Percentiles rank a stretch among this genome's conserved stretches.
Evolutionary conservation across 2,329 filamentous ascomycete species (phyloP).

Genomic region (Apiospora rasikravindrae): DNA sequence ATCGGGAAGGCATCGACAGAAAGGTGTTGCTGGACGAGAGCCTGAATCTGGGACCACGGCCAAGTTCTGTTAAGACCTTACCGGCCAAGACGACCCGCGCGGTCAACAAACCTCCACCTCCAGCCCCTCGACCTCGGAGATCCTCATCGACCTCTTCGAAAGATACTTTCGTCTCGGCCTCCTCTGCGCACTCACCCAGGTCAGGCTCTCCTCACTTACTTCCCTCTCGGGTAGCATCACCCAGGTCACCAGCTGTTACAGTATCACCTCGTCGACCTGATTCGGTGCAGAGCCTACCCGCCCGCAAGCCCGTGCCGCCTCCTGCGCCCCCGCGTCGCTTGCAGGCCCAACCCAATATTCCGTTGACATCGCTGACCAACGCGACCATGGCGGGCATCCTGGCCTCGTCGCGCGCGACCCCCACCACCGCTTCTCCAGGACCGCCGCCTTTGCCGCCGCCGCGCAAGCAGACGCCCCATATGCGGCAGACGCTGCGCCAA

Average conservation of each 20-base stretch:
- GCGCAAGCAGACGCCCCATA: conserved; percentile 48
- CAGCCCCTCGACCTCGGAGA: conserved; percentile 20
- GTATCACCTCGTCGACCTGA: conserved; percentile 22
- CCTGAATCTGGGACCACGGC: background rate
- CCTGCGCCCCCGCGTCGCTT: conserved; percentile 26
- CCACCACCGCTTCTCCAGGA: conserved; percentile 45
- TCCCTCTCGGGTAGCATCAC: conserved; percentile 29
- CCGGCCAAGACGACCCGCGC: conserved; percentile 16
- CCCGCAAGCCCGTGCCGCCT: conserved; percentile 20
- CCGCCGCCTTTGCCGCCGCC: conserved; percentile 42
- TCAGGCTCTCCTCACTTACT: conserved; percentile 34
- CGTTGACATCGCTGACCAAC: conserved; percentile 69
- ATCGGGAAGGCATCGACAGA: background rate
- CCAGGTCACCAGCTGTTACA: background rate
- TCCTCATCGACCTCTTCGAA: conserved; percentile 46
- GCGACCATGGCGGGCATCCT: conserved; percentile 79
- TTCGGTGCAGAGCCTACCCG: conserved; percentile 26
- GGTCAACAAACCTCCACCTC: conserved; percentile 8
- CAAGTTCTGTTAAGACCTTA: conserved; percentile 22
- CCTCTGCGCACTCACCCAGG: conserved; percentile 42
- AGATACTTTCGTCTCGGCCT: conserved; percentile 52
- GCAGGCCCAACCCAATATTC: conserved; percentile 47
- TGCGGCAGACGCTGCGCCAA: conserved; percentile 72
- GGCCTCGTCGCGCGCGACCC: conserved; percentile 64
- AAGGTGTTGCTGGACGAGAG: background rate